Conservation (phyloP, 1,139 yeast genomes). For the Debaryomyces sp. region DNA sequence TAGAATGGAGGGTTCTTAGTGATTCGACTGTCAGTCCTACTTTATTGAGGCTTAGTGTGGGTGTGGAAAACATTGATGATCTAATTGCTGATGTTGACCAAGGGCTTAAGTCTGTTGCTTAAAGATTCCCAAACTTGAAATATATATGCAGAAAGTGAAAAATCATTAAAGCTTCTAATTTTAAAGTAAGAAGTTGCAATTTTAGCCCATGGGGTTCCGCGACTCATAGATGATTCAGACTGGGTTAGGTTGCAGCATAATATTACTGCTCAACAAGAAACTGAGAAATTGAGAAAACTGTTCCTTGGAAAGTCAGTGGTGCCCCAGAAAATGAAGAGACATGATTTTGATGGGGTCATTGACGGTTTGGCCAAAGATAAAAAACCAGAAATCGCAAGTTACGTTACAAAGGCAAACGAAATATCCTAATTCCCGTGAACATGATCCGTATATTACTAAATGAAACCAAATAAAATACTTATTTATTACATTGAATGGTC, state of each 20-base stretch:
- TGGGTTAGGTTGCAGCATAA: constrained; percentile 49
- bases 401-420: constrained; percentile 23
- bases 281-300: constrained; percentile 33
- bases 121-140: too few relatives aligned
- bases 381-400: constrained; percentile 22
- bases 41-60: constrained; percentile 74
- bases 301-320: constrained; percentile 59
- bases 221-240: constrained; percentile 46
- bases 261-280: constrained; percentile 47
- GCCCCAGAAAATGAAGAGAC: constrained; percentile 55
- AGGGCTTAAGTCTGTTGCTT: constrained; percentile 18
- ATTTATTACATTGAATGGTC: too few relatives aligned
- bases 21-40: constrained; percentile 61
- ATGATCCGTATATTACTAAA: too few relatives aligned
- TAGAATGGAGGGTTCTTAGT: constrained; percentile 87
- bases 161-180: too few relatives aligned
- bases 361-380: constrained; percentile 43
- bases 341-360: constrained; percentile 58
- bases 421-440: constrained; percentile 7
- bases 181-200: too few relatives aligned
- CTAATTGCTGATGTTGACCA: constrained; percentile 61
- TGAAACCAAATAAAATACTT: too few relatives aligned
- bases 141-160: too few relatives aligned
- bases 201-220: constrained; percentile 56
- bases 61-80: constrained; percentile 75